phyloP scores from a whole-genome alignment of 805 yeast species.

The Kodamaea hsintzibuensis region DNA sequence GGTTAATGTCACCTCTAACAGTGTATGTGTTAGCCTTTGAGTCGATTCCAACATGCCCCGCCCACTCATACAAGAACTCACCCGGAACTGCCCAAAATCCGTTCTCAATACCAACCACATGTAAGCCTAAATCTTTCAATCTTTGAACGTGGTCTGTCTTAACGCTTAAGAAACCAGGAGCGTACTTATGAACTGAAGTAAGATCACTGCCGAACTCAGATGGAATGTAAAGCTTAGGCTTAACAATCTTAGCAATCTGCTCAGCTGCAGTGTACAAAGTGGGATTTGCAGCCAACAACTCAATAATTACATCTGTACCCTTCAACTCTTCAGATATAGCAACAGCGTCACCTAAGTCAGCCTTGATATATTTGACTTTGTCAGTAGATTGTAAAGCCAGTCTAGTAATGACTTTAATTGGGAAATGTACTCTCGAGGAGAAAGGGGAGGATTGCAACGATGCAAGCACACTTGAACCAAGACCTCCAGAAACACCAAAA shows the following conservation, averaged over 20 bases:
- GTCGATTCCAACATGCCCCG: constrained; percentile 40
- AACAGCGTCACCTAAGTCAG: too few species aligned
- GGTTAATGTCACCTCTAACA: constrained; percentile 41
- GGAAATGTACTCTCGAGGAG: constrained; percentile 41
- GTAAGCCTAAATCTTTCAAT: constrained; percentile 46
- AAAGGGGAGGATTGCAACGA: constrained; percentile 47
- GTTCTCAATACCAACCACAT: constrained; percentile 48
- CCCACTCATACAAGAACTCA: constrained; percentile 32
- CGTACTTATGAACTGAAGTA: constrained; percentile 19
- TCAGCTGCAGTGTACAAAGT: too few species aligned
- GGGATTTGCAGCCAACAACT: too few species aligned
- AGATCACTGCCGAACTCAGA: too few species aligned
- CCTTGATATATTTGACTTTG: too few species aligned
- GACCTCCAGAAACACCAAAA: constrained; percentile 51
- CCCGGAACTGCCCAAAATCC: constrained; percentile 39
- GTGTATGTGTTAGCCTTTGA: constrained; percentile 32
- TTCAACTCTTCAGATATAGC: too few species aligned
- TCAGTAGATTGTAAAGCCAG: too few species aligned
- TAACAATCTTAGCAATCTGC: too few species aligned
- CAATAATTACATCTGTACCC: too few species aligned
- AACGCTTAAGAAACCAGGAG: constrained; percentile 35
- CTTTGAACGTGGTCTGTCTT: constrained; percentile 38
- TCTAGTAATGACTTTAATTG: constrained; percentile 54
- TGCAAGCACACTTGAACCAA: constrained; percentile 49
- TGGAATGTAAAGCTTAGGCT: too few species aligned